Conservation (phyloP, 306 rosid genomes). For the Rosa rugosa region DNA sequence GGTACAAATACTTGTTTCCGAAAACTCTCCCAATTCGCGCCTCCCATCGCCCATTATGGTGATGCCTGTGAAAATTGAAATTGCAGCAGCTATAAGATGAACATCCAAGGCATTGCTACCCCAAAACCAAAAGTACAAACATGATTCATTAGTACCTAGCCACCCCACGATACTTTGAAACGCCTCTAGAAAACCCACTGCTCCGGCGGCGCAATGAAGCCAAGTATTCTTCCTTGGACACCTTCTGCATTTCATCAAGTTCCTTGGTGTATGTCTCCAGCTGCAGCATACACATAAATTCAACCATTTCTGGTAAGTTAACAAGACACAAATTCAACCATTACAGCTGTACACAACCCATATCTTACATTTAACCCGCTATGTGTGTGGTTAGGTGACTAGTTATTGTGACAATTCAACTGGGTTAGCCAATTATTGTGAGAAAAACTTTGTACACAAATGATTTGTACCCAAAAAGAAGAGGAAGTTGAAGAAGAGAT, state of each 20-base stretch:
- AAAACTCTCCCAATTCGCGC: slow-evolving; percentile 91
- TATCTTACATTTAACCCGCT: background rate
- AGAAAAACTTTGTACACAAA: background rate
- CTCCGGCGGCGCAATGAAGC: slow-evolving; percentile 76
- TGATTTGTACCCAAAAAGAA: background rate
- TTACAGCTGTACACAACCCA: background rate
- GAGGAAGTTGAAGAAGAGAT: background rate
- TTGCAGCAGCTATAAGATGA: background rate
- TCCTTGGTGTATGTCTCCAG: slow-evolving; percentile 62
- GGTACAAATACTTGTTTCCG: slow-evolving; percentile 90
- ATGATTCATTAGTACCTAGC: slow-evolving; percentile 54
- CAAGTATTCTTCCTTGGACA: slow-evolving; percentile 68
- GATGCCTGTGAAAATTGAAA: slow-evolving; percentile 49
- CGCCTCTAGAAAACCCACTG: slow-evolving; percentile 92
- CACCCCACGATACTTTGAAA: slow-evolving; percentile 91
- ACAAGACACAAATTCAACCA: background rate
- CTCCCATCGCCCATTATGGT: slow-evolving; percentile 97
- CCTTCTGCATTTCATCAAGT: slow-evolving; percentile 68
- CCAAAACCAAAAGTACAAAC: background rate
- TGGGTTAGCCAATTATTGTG: background rate
- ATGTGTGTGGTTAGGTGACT: background rate
- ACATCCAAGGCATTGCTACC: background rate
- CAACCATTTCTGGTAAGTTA: background rate
- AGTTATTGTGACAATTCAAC: background rate
- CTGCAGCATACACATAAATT: slow-evolving; percentile 33